A percentile compares a stretch with the other conserved stretches of the same genome.
These are phyloP conservation scores for Brassica hybrid DNA, from an alignment of 441 rosid species.

Conservation along the genomic window DNA sequence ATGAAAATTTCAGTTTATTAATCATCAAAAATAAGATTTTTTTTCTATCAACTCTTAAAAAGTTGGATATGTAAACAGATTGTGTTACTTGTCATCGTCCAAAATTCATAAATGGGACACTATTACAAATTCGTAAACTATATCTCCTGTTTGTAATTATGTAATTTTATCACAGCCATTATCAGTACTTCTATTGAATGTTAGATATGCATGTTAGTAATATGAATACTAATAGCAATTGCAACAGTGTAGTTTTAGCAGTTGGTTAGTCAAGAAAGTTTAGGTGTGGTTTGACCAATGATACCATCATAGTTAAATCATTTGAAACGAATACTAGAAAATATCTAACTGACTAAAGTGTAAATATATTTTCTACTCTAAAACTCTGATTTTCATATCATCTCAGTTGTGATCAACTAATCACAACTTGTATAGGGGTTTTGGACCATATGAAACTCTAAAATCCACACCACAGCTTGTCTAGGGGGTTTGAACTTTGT, in stretches of 20 bases:
- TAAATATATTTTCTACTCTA: background rate
- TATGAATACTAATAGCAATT: conserved; percentile 5
- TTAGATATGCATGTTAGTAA: conserved; percentile 7
- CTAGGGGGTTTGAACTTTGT: background rate
- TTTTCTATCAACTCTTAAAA: background rate
- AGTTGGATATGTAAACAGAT: background rate
- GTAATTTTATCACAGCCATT: background rate
- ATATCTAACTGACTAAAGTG: background rate
- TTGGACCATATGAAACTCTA: background rate
- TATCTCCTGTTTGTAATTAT: background rate
- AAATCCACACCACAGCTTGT: conserved; percentile 7
- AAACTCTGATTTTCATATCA: background rate
- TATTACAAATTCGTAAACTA: background rate
- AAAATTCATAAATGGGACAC: background rate
- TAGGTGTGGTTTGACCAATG: conserved; percentile 19
- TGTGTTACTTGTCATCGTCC: background rate
- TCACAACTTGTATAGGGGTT: background rate
- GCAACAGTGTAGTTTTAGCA: background rate
- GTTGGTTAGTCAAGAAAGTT: conserved; percentile 3
- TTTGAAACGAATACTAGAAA: background rate
- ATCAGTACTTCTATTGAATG: background rate
- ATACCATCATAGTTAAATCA: background rate
- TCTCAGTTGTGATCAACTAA: conserved; percentile 2
- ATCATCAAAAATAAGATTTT: background rate
- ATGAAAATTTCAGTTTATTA: background rate